Evolutionary conservation across 1,284 basidiomycete species (phyloP), one percentile per base, ranked within the genome.

Genomic region (Apiotrichum montevideense): DNA sequence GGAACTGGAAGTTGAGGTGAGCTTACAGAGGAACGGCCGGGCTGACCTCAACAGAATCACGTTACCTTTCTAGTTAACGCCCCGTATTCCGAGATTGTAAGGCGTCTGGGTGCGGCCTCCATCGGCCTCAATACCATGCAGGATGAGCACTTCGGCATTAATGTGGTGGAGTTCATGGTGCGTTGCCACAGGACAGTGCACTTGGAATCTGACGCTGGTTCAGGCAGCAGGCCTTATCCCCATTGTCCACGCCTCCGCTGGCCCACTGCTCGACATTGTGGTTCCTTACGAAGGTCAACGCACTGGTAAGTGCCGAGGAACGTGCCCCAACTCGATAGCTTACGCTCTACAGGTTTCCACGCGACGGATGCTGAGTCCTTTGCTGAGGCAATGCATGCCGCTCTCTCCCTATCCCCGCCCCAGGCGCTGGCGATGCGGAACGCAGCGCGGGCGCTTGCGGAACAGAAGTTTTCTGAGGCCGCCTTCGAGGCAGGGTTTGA

Each of bases 121-220:
- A 81, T 97, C 4, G 95, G 96, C 0, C 72, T 98, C 32, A 95
- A 90, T 69, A 98, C 95, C 4, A 99, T 99, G 95, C 84, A 94
- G 1, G 94, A 98, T 70, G 96, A 99, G 75, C 95, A 99, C 73
- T 98, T 98, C 66, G 96, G 96, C 2, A 98, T 99, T 73, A 96
- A 94, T 66, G 83, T 99, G 15, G 95, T 98, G 7, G 95, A 99
- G 73, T 95, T 90, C 67, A 95, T 98, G 94, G 92, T 88, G 53
- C 56, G 42, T 35, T 29, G 21, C 13, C 37, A 46, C 40, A 15
- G 40, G 21, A 21, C 21, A 21, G 21, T 21, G 21, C 21, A 21
- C 21, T 21, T 21, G 42, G 35, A n/a, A n/a, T 13, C 39, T 47
- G 37, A 21, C 37, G 48, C 59, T 13, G 43, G 48, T 7, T 40